These are phyloP conservation scores for Coemansia sp. DNA, from an alignment of 192 early-diverging fungal genomes.

Conservation along the genomic window DNA sequence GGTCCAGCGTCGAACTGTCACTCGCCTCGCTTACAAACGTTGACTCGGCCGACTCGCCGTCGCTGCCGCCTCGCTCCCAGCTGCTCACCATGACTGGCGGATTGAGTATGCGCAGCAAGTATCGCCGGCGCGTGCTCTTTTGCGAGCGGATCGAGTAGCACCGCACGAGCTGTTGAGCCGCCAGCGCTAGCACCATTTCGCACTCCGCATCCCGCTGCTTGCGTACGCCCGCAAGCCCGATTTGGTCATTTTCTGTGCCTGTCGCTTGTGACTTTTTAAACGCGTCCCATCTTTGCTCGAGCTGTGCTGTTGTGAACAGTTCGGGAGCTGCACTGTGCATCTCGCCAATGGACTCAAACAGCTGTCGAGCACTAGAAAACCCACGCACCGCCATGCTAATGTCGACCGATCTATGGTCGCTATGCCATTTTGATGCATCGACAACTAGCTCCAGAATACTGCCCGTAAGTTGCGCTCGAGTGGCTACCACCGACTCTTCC, in stretches of 20 bases:
- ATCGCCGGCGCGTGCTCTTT: slow-evolving; percentile 16
- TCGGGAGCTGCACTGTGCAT: slow-evolving; percentile 38
- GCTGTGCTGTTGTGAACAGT: slow-evolving; percentile 24
- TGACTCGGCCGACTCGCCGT: background rate
- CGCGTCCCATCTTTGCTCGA: background rate
- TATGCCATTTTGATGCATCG: slow-evolving; percentile 39
- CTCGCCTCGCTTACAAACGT: background rate
- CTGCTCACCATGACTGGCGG: slow-evolving; percentile 5
- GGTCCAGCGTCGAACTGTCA: slow-evolving; percentile 1
- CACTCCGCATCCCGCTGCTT: background rate
- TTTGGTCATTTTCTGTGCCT: background rate
- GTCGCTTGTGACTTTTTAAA: background rate
- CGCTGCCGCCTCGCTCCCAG: background rate
- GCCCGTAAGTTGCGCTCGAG: slow-evolving; percentile 31
- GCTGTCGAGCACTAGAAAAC: slow-evolving; percentile 9
- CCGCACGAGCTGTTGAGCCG: slow-evolving; percentile 29
- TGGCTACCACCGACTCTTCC: slow-evolving; percentile 26
- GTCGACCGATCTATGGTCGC: slow-evolving; percentile 12
- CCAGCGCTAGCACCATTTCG: slow-evolving; percentile 4
- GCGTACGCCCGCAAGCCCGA: background rate
- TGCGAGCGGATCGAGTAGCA: slow-evolving; percentile 37
- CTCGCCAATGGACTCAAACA: slow-evolving; percentile 13
- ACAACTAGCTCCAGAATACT: slow-evolving; percentile 41
- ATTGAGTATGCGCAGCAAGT: slow-evolving; percentile 47
- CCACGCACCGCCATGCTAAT: slow-evolving; percentile 16